phyloP scores from a whole-genome alignment of 2,329 filamentous ascomycete genomes.

The Clonostachys byssicola region DNA sequence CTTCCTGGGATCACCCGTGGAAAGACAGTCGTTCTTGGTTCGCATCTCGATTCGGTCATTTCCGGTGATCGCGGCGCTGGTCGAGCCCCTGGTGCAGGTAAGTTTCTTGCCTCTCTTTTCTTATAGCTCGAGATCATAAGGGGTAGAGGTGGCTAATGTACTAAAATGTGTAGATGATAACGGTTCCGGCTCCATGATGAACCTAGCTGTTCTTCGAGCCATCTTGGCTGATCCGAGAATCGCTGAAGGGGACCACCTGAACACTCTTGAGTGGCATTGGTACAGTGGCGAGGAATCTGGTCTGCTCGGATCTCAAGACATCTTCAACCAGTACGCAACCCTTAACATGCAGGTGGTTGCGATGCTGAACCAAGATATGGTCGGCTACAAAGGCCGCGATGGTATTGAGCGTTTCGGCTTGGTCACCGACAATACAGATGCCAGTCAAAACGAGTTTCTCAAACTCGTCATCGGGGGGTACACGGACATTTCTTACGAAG shows the following conservation, averaged over 20 bases:
- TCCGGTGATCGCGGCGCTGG: constrained; percentile 28
- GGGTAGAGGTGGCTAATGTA: too few species aligned
- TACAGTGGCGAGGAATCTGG: constrained; percentile 45
- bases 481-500: constrained; percentile 74
- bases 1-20: constrained; percentile 34
- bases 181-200: constrained; percentile 36
- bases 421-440: constrained; percentile 81
- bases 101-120: too few species aligned
- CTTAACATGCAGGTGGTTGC: constrained; percentile 32
- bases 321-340: constrained; percentile 32
- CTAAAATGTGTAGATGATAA: constrained; percentile 30
- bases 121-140: too few species aligned
- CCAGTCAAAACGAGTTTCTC: constrained; percentile 75
- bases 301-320: constrained; percentile 38
- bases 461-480: constrained; percentile 76
- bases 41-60: constrained; percentile 40
- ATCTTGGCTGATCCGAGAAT: constrained; percentile 18
- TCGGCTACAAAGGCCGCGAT: constrained; percentile 74
- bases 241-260: constrained; percentile 30
- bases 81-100: constrained; percentile 33
- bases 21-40: constrained; percentile 26
- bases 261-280: constrained; percentile 49
- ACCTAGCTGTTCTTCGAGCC: constrained; percentile 40
- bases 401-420: constrained; percentile 77
- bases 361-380: constrained; percentile 73